These are phyloP conservation scores for Ganoderma boninense DNA, from an alignment of 1,284 basidiomycete genomes.

Conservation along the genomic window DNA sequence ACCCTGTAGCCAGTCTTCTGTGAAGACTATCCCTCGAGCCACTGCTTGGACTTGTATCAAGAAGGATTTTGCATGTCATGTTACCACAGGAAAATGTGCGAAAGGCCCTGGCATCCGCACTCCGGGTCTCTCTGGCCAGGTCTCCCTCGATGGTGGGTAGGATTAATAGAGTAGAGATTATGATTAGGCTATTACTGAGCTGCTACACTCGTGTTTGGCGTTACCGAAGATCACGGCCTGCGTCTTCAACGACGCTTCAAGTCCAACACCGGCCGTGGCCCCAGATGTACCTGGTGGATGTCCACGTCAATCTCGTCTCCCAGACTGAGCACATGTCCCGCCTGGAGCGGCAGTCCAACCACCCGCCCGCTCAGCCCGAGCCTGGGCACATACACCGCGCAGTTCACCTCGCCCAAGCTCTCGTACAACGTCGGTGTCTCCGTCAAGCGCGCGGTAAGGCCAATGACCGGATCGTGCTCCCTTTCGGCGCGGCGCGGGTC, in stretches of 20 bases:
- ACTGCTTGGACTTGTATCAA: too few relatives aligned
- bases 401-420: constrained; percentile 5
- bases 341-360: not conserved
- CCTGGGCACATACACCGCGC: constrained; percentile 27
- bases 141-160: not conserved
- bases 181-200: not conserved
- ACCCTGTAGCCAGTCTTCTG: too few relatives aligned
- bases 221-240: not conserved
- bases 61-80: too few relatives aligned
- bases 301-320: constrained; percentile 28
- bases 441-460: constrained; percentile 31
- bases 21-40: too few relatives aligned
- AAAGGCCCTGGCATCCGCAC: too few relatives aligned
- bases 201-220: not conserved
- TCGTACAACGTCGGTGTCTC: constrained; percentile 10
- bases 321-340: not conserved
- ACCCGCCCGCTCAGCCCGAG: constrained; percentile 32
- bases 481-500: constrained; percentile 36
- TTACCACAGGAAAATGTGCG: too few relatives aligned
- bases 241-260: constrained; percentile 6
- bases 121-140: too few relatives aligned
- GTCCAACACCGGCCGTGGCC: constrained; percentile 22
- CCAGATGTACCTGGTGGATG: constrained; percentile 21
- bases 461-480: constrained; percentile 43
- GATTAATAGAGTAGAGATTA: not conserved